A percentile compares a stretch with the other conserved stretches of the same genome.
Evolutionary conservation across 345 rosid genomes (phyloP).

Genomic region (Dovyalis caffra): DNA sequence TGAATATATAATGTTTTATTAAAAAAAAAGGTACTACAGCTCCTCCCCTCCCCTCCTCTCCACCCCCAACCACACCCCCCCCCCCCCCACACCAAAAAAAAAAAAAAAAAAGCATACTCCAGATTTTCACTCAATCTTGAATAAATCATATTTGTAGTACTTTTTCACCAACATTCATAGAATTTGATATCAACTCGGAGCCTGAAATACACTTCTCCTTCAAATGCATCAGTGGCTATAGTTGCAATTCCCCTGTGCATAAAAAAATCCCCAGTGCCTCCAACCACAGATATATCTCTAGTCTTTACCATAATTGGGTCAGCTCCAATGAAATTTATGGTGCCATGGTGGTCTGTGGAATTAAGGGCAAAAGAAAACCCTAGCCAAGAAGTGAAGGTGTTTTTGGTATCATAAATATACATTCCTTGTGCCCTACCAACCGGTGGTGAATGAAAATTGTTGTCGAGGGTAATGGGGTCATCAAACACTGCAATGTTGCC

Average conservation of each 20-base stretch:
- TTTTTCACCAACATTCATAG: slow-evolving; percentile 45
- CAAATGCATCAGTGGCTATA: slow-evolving; percentile 40
- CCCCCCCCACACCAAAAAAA: too few species aligned
- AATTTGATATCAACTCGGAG: slow-evolving; percentile 41
- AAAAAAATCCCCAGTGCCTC: slow-evolving; percentile 54
- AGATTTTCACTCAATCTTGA: background rate
- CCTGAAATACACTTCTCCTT: slow-evolving; percentile 45
- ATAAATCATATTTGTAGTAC: background rate
- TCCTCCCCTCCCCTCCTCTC: too few species aligned
- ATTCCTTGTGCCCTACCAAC: slow-evolving; percentile 52
- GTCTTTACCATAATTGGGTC: slow-evolving; percentile 42
- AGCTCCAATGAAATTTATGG: slow-evolving; percentile 42
- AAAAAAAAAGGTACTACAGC: too few species aligned
- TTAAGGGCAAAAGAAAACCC: slow-evolving; percentile 47
- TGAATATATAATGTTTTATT: too few species aligned
- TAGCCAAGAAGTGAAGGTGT: slow-evolving; percentile 50
- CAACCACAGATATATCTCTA: slow-evolving; percentile 45
- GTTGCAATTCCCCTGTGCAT: slow-evolving; percentile 54
- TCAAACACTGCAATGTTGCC: slow-evolving; percentile 49
- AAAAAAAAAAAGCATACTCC: background rate
- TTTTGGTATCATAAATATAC: slow-evolving; percentile 42
- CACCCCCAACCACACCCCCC: too few species aligned
- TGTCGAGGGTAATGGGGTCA: slow-evolving; percentile 53
- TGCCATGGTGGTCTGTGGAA: slow-evolving; percentile 33
- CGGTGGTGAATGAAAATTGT: slow-evolving; percentile 37